Evolutionary conservation across 257 asterid genomes (phyloP).

Genomic region (Plantago ovata): DNA sequence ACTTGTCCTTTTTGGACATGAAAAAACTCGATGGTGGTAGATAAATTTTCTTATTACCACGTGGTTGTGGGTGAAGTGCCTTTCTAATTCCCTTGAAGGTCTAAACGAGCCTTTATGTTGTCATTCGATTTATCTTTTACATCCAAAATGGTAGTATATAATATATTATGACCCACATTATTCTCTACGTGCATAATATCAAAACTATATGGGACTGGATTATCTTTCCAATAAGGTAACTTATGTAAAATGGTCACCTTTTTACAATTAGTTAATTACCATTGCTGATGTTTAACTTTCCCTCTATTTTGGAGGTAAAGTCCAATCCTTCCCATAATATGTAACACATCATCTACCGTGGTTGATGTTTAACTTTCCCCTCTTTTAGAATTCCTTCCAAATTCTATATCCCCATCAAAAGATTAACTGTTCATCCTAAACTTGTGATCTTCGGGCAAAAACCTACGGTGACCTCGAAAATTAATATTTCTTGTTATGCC

Average conservation of each 20-base stretch:
- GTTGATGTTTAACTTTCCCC: background rate
- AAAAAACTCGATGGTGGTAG: background rate
- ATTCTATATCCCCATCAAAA: background rate
- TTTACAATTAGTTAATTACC: conserved; percentile 12
- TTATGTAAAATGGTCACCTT: background rate
- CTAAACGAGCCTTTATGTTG: background rate
- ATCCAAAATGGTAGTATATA: background rate
- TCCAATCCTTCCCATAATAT: background rate
- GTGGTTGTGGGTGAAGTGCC: background rate
- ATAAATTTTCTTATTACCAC: conserved; percentile 3
- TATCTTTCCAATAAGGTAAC: conserved; percentile 14
- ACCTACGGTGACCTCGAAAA: background rate
- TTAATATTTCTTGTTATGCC: background rate
- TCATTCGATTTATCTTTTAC: conserved; percentile 12
- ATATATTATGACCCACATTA: background rate
- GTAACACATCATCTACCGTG: background rate
- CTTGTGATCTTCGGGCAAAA: conserved; percentile 1
- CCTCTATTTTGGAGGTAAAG: background rate
- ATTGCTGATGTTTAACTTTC: background rate
- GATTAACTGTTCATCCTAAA: background rate
- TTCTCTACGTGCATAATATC: conserved; percentile 17
- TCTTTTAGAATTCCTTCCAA: background rate
- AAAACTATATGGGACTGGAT: background rate
- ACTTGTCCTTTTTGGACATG: background rate
- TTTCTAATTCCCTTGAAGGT: conserved; percentile 10